Evolutionary conservation across 2,329 filamentous ascomycete species (phyloP).

Genomic region (Fusarium neocosmosporiellum): DNA sequence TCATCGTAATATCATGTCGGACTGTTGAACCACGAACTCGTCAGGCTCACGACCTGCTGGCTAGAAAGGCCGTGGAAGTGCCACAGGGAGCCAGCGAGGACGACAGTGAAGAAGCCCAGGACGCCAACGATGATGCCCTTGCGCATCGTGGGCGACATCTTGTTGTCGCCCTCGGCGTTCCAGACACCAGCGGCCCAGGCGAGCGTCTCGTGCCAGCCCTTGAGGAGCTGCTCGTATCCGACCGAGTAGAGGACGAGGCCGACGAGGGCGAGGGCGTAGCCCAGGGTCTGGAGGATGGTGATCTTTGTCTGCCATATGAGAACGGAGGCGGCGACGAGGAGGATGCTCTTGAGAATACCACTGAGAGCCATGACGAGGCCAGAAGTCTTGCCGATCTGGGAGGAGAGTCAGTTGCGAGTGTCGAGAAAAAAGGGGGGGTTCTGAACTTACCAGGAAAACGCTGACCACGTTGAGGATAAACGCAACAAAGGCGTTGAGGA

Average conservation of each 20-base stretch:
- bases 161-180: slow-evolving; percentile 36
- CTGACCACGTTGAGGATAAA: slow-evolving; percentile 86
- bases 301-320: slow-evolving; percentile 82
- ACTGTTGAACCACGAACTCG: slow-evolving; percentile 37
- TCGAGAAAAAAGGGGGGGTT: neutral
- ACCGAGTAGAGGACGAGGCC: slow-evolving; percentile 63
- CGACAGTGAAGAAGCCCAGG: slow-evolving; percentile 41
- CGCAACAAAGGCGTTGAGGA: slow-evolving; percentile 81
- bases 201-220: slow-evolving; percentile 33
- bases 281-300: slow-evolving; percentile 76
- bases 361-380: slow-evolving; percentile 87
- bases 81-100: slow-evolving; percentile 43
- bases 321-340: slow-evolving; percentile 81
- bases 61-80: slow-evolving; percentile 35
- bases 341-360: slow-evolving; percentile 88
- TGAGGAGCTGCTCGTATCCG: slow-evolving; percentile 50
- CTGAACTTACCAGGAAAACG: slow-evolving; percentile 79
- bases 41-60: slow-evolving; percentile 27
- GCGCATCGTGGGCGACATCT: slow-evolving; percentile 35
- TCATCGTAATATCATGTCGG: slow-evolving; percentile 24
- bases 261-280: slow-evolving; percentile 76
- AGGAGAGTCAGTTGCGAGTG: neutral
- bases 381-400: slow-evolving; percentile 87
- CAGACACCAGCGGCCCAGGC: slow-evolving; percentile 40
- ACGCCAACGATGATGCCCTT: slow-evolving; percentile 38